Base-by-base conservation (phyloP, 2,329 filamentous ascomycete species). In the Diplodia seriata region DNA sequence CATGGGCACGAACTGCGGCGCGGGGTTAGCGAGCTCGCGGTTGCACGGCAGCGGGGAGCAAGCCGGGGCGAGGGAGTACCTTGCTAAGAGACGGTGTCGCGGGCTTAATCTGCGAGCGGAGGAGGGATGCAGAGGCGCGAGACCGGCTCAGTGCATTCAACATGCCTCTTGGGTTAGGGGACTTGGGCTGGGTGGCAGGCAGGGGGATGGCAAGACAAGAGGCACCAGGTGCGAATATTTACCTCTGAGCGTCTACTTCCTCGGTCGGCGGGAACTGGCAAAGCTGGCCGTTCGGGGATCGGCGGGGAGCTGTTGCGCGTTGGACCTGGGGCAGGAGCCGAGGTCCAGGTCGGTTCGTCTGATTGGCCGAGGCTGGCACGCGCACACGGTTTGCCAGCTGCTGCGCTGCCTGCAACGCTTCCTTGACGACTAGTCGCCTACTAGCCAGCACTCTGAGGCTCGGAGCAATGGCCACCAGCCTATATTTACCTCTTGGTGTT, bases 71-170 rank as follows among this genome's bases (percentile, higher is more conserved):
- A 33, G 36, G 15, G 55, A 38, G 59, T 75, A 79, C 76, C 70
- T 74, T 79, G 23, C 75, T 71, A 26, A 55, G 31, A 36, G 72
- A 71, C 61, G 59, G 47, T 53, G 74, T 74, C 61, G 73, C 73
- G 65, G 71, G 71, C 40, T 73, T 70, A 47, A 76, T 68, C 15
- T 75, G 74, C 71, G 72, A 72, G 73, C 76, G 76, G 72, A 69
- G 64, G 56, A 79, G 74, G 70, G 77, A 78, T 73, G 74, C 74
- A 69, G 78, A 74, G 69, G 74, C 76, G 75, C 78, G 75, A 73
- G 76, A 75, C 72, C 77, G 72, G 70, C 75, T 76, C 73, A 75
- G 74, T 76, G 77, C 77, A 76, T 74, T 78, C 69, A 80, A 79
- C 78, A 80, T 80, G 70, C 54, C 63, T 66, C 76, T 74, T 69